Conservation (phyloP, 2,329 filamentous ascomycete genomes). For the Neonectria coccinea region DNA sequence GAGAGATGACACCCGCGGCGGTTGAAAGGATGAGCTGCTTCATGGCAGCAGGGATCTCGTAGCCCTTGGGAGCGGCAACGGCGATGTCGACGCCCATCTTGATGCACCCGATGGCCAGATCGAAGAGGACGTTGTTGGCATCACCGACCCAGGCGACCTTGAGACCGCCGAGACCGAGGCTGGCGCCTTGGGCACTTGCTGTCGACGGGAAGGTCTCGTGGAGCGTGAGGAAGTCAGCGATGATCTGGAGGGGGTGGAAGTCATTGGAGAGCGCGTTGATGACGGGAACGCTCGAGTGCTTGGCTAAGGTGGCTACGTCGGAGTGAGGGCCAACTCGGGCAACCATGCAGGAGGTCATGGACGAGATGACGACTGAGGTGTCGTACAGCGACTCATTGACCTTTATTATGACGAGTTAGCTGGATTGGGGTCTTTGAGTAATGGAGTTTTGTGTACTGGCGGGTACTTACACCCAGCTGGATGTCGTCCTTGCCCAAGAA, state of each 20-base stretch:
- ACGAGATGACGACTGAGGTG: constrained; percentile 92
- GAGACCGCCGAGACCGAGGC: constrained; percentile 79
- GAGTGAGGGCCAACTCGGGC: constrained; percentile 81
- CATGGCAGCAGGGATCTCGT: constrained; percentile 83
- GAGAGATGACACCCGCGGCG: constrained; percentile 64
- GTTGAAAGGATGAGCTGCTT: constrained; percentile 76
- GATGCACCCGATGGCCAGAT: constrained; percentile 86
- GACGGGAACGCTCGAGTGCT: constrained; percentile 81
- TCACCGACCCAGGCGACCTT: constrained; percentile 98
- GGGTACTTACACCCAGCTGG: constrained; percentile 78
- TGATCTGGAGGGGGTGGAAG: constrained; percentile 93
- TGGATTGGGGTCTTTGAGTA: too few relatives aligned
- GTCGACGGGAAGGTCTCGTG: constrained; percentile 77
- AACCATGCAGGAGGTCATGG: constrained; percentile 87
- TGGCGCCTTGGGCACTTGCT: constrained; percentile 50
- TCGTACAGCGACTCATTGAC: constrained; percentile 96
- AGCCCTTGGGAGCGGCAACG: constrained; percentile 88
- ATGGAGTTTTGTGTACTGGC: not conserved
- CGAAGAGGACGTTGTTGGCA: constrained; percentile 96
- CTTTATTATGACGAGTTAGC: constrained; percentile 52
- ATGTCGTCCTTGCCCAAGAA: constrained; percentile 97
- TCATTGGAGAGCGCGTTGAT: constrained; percentile 91
- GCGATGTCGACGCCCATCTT: constrained; percentile 90
- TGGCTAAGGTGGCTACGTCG: constrained; percentile 78
- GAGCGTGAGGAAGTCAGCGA: constrained; percentile 94